Conservation (phyloP, 305 asterid genomes). For the Fraxinus floribunda region DNA sequence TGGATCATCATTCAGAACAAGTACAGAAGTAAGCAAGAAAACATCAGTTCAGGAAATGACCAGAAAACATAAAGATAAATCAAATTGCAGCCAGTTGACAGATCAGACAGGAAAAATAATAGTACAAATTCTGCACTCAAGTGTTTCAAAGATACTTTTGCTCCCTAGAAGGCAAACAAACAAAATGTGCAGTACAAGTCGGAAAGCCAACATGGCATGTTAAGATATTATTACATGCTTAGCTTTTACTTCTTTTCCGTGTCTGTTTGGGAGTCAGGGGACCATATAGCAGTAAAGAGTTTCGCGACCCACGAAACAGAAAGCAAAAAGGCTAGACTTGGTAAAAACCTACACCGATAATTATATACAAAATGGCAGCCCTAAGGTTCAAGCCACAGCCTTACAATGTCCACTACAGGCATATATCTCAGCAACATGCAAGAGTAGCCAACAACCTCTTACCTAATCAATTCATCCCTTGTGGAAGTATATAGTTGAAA, state of each 20-base stretch:
- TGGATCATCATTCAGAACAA: constrained; percentile 8
- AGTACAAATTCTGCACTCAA: not conserved
- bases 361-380: not conserved
- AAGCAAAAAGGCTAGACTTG: not conserved
- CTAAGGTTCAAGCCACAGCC: not conserved
- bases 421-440: not conserved
- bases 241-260: not conserved
- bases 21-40: constrained; percentile 6
- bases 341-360: not conserved
- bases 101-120: not conserved
- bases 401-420: not conserved
- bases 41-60: constrained; percentile 10
- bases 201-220: not conserved
- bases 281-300: not conserved
- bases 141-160: not conserved
- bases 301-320: not conserved
- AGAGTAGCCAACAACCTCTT: not conserved
- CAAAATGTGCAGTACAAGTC: constrained; percentile 1
- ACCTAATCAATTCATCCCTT: not conserved
- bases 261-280: not conserved
- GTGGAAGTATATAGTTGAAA: not conserved
- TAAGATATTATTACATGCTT: not conserved
- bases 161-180: not conserved
- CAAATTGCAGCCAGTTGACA: not conserved
- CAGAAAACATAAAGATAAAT: constrained; percentile 3